phyloP scores from a whole-genome alignment of 345 rosid genomes.

The Dipteronia sinensis region DNA sequence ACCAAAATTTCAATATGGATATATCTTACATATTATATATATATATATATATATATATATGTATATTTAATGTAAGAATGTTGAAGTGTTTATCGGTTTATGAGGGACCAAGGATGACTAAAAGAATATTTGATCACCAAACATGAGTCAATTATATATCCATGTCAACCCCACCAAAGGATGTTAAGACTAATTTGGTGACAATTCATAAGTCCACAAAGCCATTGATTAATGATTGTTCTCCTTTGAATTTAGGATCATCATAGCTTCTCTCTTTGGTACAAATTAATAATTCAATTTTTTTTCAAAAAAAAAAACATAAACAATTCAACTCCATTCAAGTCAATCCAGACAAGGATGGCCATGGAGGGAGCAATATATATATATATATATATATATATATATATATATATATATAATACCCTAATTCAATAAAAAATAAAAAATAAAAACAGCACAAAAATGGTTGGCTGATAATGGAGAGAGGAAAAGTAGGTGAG shows the following conservation, averaged over 20 bases:
- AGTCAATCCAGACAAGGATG: constrained; percentile 38
- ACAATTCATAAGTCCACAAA: constrained; percentile 22
- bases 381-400: too few species aligned
- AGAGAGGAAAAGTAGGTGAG: constrained; percentile 19
- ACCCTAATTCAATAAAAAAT: constrained; percentile 5
- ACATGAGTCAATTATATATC: constrained; percentile 29
- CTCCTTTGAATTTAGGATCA: constrained; percentile 24
- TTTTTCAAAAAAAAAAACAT: too few species aligned
- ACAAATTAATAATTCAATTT: constrained; percentile 6
- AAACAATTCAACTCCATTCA: constrained; percentile 12
- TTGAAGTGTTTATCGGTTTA: not conserved
- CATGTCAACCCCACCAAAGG: constrained; percentile 42
- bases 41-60: not conserved
- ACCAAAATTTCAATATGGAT: constrained; percentile 6
- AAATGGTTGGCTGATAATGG: not conserved
- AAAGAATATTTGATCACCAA: constrained; percentile 20
- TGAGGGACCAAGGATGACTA: constrained; percentile 23
- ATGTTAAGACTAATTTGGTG: constrained; percentile 20
- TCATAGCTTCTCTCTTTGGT: constrained; percentile 2
- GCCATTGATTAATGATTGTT: constrained; percentile 29
- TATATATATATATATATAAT: too few species aligned
- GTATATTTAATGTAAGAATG: not conserved
- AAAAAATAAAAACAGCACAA: not conserved
- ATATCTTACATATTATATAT: not conserved
- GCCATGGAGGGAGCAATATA: not conserved